Conservation (phyloP, 225 moss, liverwort and hornwort genomes). For the Polytrichum formosum region DNA sequence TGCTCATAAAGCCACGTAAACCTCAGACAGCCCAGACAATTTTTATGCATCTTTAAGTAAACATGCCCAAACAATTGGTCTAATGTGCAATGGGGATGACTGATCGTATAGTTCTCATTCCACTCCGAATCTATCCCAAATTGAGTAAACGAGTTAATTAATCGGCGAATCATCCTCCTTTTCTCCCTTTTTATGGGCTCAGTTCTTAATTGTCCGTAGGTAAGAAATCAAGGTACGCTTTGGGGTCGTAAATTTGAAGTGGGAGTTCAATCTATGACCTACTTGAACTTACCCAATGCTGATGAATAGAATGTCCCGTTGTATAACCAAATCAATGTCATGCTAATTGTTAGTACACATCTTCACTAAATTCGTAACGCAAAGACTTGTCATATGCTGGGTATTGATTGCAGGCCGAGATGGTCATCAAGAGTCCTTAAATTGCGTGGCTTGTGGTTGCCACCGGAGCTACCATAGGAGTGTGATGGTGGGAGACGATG, state of each 20-base stretch:
- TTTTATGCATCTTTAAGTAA: not conserved
- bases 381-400: not conserved
- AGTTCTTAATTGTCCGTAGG: too few relatives aligned
- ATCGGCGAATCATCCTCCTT: too few relatives aligned
- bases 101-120: too few relatives aligned
- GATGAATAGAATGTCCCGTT: not conserved
- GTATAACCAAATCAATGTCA: not conserved
- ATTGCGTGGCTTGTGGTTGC: constrained; percentile 50
- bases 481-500: constrained; percentile 30
- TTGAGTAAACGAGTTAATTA: too few relatives aligned
- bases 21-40: too few relatives aligned
- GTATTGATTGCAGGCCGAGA: constrained; percentile 28
- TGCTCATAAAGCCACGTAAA: not conserved
- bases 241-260: too few relatives aligned
- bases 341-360: too few relatives aligned
- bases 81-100: not conserved
- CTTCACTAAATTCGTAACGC: too few relatives aligned
- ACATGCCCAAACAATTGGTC: not conserved
- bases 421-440: constrained; percentile 28
- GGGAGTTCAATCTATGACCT: not conserved
- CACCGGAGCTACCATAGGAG: constrained; percentile 48
- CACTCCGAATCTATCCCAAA: too few relatives aligned
- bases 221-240: too few relatives aligned
- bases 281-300: not conserved
- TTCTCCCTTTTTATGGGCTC: too few relatives aligned